phyloP scores from a whole-genome alignment of 352 stramenopile species.

The Phytophthora ohioensis region DNA sequence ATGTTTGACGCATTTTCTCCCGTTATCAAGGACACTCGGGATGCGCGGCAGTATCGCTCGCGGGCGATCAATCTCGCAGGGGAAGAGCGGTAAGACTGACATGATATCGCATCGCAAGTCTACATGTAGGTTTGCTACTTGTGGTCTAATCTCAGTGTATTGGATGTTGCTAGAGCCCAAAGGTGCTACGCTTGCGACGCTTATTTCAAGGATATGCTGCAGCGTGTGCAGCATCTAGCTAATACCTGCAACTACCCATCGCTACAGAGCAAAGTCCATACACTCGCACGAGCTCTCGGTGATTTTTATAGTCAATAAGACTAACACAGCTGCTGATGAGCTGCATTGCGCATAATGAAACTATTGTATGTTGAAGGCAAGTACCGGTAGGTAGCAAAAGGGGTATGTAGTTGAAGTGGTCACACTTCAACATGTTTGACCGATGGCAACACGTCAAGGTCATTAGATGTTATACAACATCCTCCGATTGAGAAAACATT shows the following conservation, averaged over 20 bases:
- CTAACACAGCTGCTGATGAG: not conserved
- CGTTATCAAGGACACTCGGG: conserved; percentile 71
- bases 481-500: no score
- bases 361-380: no score
- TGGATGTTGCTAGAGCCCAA: conserved; percentile 42
- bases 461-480: no score
- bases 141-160: conserved; percentile 1
- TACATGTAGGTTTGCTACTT: not conserved
- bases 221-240: conserved; percentile 48
- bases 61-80: conserved; percentile 76
- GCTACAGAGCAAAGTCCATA: conserved; percentile 58
- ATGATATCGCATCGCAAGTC: no score
- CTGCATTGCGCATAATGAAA: not conserved
- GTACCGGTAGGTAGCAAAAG: no score
- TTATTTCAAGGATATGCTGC: conserved; percentile 77
- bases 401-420: no score
- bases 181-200: conserved; percentile 68
- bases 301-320: conserved; percentile 50
- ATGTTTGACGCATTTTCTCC: conserved; percentile 81
- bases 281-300: conserved; percentile 48
- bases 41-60: conserved; percentile 56
- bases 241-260: conserved; percentile 42
- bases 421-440: no score
- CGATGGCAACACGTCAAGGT: no score
- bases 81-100: conserved; percentile 64